Evolutionary conservation across 2,329 filamentous ascomycete species (phyloP).

Genomic region (Neofusicoccum parvum): DNA sequence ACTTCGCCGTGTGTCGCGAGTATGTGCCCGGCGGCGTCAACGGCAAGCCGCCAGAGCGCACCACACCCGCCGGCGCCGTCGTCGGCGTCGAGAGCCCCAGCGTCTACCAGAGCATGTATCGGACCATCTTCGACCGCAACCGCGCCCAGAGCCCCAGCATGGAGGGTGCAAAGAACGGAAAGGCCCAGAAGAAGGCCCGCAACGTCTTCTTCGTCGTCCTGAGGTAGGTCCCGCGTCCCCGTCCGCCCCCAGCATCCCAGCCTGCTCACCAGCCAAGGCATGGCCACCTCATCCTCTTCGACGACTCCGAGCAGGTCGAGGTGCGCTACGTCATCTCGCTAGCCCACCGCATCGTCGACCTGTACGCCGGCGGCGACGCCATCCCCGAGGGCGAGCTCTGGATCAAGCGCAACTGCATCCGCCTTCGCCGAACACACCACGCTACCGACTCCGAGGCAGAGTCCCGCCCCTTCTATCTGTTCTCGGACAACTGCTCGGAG

Average conservation of each 20-base stretch:
- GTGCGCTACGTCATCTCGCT: constrained; percentile 95
- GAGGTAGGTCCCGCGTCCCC: constrained; percentile 57
- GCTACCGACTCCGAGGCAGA: constrained; percentile 57
- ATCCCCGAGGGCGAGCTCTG: constrained; percentile 92
- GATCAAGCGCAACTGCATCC: constrained; percentile 91
- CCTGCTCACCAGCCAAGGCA: constrained; percentile 59
- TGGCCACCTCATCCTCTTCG: constrained; percentile 95
- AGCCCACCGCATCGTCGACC: constrained; percentile 79
- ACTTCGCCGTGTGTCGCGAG: constrained; percentile 93
- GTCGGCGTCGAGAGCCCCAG: constrained; percentile 82
- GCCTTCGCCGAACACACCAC: constrained; percentile 68
- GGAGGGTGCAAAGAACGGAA: constrained; percentile 52
- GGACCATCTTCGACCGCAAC: constrained; percentile 84
- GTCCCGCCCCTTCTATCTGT: constrained; percentile 87
- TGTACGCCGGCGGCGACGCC: constrained; percentile 76
- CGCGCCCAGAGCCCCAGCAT: constrained; percentile 61
- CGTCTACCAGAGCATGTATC: constrained; percentile 98
- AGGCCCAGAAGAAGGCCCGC: constrained; percentile 62
- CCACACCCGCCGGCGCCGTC: constrained; percentile 76
- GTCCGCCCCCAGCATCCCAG: constrained; percentile 3
- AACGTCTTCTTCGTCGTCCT: constrained; percentile 94
- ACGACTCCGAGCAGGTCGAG: constrained; percentile 92
- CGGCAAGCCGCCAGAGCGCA: constrained; percentile 85
- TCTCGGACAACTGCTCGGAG: constrained; percentile 91
- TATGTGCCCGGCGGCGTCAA: constrained; percentile 91